Evolutionary conservation across 2,329 filamentous ascomycete species (phyloP).

Genomic region (Chrysoporthe austroafricana): DNA sequence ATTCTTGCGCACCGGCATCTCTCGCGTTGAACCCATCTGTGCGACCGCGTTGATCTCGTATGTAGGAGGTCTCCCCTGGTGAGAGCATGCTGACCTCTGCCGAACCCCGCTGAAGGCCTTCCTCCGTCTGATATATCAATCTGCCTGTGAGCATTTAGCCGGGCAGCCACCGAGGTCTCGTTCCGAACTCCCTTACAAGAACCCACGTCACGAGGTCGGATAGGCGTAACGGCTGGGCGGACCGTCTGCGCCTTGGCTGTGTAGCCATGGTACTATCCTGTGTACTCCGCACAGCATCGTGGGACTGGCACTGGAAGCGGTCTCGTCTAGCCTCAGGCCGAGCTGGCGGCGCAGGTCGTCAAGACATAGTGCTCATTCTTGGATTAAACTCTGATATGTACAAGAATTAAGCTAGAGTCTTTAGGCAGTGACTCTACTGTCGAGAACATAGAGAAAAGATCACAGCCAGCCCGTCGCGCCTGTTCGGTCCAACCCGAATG

Average conservation of each 20-base stretch:
- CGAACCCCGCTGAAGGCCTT: background rate
- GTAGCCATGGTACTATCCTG: background rate
- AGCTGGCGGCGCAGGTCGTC: background rate
- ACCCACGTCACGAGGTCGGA: background rate
- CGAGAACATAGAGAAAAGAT: slow-evolving; percentile 3
- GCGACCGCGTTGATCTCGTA: background rate
- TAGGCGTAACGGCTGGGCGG: slow-evolving; percentile 14
- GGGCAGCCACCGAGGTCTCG: background rate
- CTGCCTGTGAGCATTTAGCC: slow-evolving; percentile 12
- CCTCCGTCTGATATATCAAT: background rate
- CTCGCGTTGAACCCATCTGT: slow-evolving; percentile 2
- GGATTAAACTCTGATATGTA: slow-evolving; percentile 19
- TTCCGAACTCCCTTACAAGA: background rate
- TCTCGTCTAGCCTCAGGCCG: background rate
- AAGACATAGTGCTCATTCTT: slow-evolving; percentile 1
- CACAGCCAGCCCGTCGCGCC: slow-evolving; percentile 6
- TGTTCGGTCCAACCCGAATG: background rate
- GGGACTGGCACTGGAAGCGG: background rate
- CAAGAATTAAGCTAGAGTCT: slow-evolving; percentile 18
- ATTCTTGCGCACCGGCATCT: slow-evolving; percentile 24
- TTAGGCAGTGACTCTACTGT: background rate
- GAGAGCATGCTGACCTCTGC: background rate
- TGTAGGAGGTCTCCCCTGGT: background rate
- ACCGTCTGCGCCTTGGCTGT: slow-evolving; percentile 7
- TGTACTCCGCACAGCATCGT: background rate